Evolutionary conservation across 192 early-diverging fungal genomes (phyloP), one percentile per base, ranked within the genome.

Genomic region (Coemansia sp.): DNA sequence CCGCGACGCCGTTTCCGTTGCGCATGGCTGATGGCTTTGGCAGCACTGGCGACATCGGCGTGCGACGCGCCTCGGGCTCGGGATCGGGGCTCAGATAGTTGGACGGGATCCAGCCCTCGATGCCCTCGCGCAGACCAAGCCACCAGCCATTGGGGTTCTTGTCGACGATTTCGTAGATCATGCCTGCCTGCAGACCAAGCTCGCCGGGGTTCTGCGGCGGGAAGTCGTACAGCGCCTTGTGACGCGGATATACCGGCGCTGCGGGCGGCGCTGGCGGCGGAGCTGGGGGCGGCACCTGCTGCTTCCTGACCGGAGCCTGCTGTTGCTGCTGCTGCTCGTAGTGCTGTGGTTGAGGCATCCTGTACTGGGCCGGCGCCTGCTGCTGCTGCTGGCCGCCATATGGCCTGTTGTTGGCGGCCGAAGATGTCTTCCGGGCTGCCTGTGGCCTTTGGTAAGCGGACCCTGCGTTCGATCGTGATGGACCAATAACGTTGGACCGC

Each of bases 21-120:
- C 64, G 62, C 67, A 67, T 62, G 16, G 47, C 63, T 7, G 60
- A 52, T 4, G 71, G 76, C 14, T 39, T 64, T 18, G 71, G 75
- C 49, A 65, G 48, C 29, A 63, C 67, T 16, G 71, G 70, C 13
- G 66, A 55, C 7, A 56, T 52, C 1, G 53, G 60, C 24, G 24
- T 30, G 20, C 60, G 62, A 20, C 67, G 71, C 24, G 78, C 74
- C 11, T 83, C 85, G 35, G 85, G 85, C 47, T 89, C 87, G 10
- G 87, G 65, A 34, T 88, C 82, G 19, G 84, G 84, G 52, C 83
- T 86, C 24, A 90, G 61, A 58, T 91, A 91, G 69, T 91, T 89
- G 60, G 87, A 88, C n/a, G 89, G 89, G 14, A 91, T 83, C 89
- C 88, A 91, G 24, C 87, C 88, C 75, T 90, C 86, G 29, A 71